phyloP scores from a whole-genome alignment of 23 red algal genomes.

The Gracilaria vermiculophylla region DNA sequence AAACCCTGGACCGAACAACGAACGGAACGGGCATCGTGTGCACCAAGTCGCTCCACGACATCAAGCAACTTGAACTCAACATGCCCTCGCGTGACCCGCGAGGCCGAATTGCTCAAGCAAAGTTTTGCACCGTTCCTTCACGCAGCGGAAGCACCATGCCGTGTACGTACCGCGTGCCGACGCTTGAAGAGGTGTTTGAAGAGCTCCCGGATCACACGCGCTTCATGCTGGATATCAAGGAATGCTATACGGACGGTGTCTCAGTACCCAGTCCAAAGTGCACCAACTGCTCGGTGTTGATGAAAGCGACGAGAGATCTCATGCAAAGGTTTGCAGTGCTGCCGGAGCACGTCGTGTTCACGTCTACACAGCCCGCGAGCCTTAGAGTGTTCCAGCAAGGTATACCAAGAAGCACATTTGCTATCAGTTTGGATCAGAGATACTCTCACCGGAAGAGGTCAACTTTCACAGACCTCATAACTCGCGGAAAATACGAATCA shows the following conservation, averaged over 20 bases:
- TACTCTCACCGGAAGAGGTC: conserved; percentile 47
- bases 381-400: conserved; percentile 34
- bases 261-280: not conserved
- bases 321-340: conserved; percentile 12
- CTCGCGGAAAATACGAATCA: not conserved
- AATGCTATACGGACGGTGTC: conserved; percentile 21
- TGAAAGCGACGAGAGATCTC: conserved; percentile 13
- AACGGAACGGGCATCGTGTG: conserved; percentile 57
- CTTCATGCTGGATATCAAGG: conserved; percentile 60
- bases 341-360: conserved; percentile 43
- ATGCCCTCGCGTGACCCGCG: conserved; percentile 45
- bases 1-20: conserved; percentile 52
- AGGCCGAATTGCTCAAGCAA: conserved; percentile 47
- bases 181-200: conserved; percentile 43
- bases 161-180: conserved; percentile 61
- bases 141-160: conserved; percentile 2
- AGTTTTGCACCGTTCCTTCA: conserved; percentile 28
- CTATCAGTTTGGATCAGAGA: conserved; percentile 14
- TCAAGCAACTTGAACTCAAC: conserved; percentile 30
- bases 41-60: conserved; percentile 20
- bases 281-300: conserved; percentile 34
- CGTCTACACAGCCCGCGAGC: not conserved
- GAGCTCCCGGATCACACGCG: conserved; percentile 32
- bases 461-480: conserved; percentile 22
- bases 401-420: conserved; percentile 9